Percentiles rank a stretch among this genome's conserved stretches.
Conservation (phyloP, 78 protist species). For the Reticulomyxa filosa region DNA sequence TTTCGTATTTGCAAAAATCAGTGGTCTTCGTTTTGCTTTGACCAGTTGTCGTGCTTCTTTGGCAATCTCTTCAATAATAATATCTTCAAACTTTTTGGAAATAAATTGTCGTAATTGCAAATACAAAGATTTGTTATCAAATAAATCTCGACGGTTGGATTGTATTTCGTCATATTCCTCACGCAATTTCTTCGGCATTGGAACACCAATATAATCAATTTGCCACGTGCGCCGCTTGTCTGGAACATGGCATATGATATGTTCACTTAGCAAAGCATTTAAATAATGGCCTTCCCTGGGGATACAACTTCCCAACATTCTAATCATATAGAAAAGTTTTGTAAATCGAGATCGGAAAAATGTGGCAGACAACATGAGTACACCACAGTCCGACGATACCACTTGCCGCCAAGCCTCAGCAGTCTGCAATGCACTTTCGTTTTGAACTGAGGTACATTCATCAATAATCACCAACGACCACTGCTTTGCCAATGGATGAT, state of each 20-base stretch:
- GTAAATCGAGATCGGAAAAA: not conserved
- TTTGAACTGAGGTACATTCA: conserved; percentile 5
- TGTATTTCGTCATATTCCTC: too few species aligned
- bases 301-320: not conserved
- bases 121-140: too few species aligned
- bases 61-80: too few species aligned
- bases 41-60: too few species aligned
- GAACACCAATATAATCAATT: too few species aligned
- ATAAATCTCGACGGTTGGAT: too few species aligned
- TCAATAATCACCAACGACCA: not conserved
- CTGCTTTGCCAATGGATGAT: conserved; percentile 7
- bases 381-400: not conserved
- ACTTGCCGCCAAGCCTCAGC: conserved; percentile 10
- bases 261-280: not conserved
- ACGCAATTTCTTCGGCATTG: too few species aligned
- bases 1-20: too few species aligned
- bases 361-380: not conserved
- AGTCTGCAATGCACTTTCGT: not conserved
- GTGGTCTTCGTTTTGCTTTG: too few species aligned
- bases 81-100: too few species aligned
- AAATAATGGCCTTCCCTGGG: not conserved
- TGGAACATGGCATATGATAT: conserved; percentile 4
- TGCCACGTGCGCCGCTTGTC: conserved; percentile 1
- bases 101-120: too few species aligned
- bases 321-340: conserved; percentile 2